Base-by-base conservation (phyloP, 2,329 filamentous ascomycete species). In the Aspergillus proliferans region DNA sequence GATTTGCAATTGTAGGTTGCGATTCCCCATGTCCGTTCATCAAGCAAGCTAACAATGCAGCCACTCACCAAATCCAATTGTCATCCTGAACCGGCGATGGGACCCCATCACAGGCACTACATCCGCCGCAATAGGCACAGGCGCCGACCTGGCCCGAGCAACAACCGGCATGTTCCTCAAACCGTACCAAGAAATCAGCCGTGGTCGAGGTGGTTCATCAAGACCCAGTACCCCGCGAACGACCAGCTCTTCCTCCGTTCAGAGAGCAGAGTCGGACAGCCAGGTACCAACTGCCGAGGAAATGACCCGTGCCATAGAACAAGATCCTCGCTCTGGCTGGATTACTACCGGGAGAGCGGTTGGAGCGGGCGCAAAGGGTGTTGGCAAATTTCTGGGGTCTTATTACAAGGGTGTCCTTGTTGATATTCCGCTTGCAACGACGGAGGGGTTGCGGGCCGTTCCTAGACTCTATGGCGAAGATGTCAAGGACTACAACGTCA, bases 401-500 rank as follows among this genome's bases (percentile, higher is more conserved):
- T 57, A 62, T 33, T 58, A 57, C 47, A 70, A 70, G 47, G 69
- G 68, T 6, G 42, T 59, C 0, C 43, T 67, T 2, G 62, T 72
- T 1, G 67, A 71, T 43, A 52, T 72, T 21, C 70, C 70, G 0
- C 55, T 66, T 3, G 69, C 71, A 1, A 45, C 63, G 3, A 51
- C 69, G 1, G 66, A 72, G 46, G 70, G 69, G 0, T 51, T 72
- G 10, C 60, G 63, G 22, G 59, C 59, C 3, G 53, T 67, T 1
- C 71, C 70, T 0, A 61, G 52, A 14, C 48, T 72, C 4, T 71
- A 70, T 47, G 68, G 70, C 4, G 68, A 71, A 30, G 56, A 66
- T 10, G 56, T 65, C 2, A 56, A 59, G 28, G 55, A 67, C 5
- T 58, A 70, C 40, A 62, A 61, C 2, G 60, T 72, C 3, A 60